Base-by-base conservation (phyloP, 2,329 filamentous ascomycete genomes). In the Herpotrichia juniperi region DNA sequence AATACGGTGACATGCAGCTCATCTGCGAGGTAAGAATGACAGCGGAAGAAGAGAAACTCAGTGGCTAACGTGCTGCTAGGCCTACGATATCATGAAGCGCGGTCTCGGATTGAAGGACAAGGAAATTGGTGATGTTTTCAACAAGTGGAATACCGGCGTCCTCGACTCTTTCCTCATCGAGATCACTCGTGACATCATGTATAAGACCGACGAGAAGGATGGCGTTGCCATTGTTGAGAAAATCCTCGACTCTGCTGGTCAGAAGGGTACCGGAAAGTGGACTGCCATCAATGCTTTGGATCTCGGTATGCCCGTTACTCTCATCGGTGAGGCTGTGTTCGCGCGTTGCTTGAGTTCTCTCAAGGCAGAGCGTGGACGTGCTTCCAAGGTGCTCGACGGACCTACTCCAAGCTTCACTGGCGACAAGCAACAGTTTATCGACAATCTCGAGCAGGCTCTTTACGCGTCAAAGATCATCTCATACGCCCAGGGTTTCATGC, bases 391-490 rank as follows among this genome's bases (percentile, higher is more conserved):
- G 75, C 90, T 99, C 44, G 76, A 86, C 55, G 90, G 93, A 65
- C 92, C 91, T 54, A 82, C 78, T 69, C 89, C 84, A 73, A 87
- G 85, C 70, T 97, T 97, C 78, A 84, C 89, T 68, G 94, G 94
- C 67, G 86, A 97, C 86, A 92, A 90, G 85, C 83, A 91, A 77
- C 85, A 92, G 77, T 96, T 97, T 86, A 87, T 99, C 66, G 90
- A 91, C 66, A 93, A 99, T 79, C 90, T 99, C 46, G 94, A 99
- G 85, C 94, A 99, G 84, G 94, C 93, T 65, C 87, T 99, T 57
- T 99, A 99, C 76, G 94, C 94, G 64, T 97, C 93, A 73, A 99
- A 99, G 90, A 99, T 99, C 76, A 97, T 99, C 80, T 99, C 94
- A 17, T 99, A 99, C 77, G 92, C 94, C 63, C 94, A 99, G 82